Percentiles rank a stretch among this genome's conserved stretches.
phyloP scores from a whole-genome alignment of 306 rosid genomes.

The Malus fusca region DNA sequence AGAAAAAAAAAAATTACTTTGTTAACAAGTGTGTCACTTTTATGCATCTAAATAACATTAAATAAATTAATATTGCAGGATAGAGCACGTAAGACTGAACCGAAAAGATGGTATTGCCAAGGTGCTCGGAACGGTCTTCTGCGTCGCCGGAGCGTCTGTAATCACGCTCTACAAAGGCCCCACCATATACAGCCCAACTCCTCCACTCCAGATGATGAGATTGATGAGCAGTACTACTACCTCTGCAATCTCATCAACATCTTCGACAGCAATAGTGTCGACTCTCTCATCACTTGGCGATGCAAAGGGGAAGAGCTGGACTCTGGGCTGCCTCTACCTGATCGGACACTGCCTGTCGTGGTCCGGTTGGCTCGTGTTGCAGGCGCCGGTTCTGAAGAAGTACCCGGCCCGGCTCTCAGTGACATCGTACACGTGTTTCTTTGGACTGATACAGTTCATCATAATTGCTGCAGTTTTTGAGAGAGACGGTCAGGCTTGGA shows the following conservation, averaged over 20 bases:
- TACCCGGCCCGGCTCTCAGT: constrained; percentile 97
- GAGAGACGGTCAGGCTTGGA: constrained; percentile 75
- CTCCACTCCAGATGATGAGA: constrained; percentile 24
- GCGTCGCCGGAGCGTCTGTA: constrained; percentile 88
- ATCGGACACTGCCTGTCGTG: constrained; percentile 91
- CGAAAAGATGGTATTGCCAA: constrained; percentile 81
- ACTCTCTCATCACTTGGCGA: constrained; percentile 51
- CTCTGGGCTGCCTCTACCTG: constrained; percentile 77
- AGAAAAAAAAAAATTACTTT: no score
- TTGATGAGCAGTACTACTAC: neutral
- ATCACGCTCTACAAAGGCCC: constrained; percentile 95
- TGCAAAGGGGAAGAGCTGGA: constrained; percentile 82
- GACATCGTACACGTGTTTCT: constrained; percentile 89
- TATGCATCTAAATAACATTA: neutral
- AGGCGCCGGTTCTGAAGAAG: constrained; percentile 85
- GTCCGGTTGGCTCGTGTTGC: constrained; percentile 95
- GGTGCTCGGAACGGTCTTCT: constrained; percentile 69
- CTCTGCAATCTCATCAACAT: neutral
- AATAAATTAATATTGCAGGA: constrained; percentile 29
- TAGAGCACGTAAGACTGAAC: constrained; percentile 64
- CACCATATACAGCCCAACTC: constrained; percentile 65
- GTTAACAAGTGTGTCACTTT: neutral
- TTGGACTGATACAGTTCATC: constrained; percentile 74
- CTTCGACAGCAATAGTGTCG: neutral
- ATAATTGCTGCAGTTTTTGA: constrained; percentile 57